A percentile compares a stretch with the other conserved stretches of the same genome.
Conservation (phyloP, 148 eudicot genomes). For the Nepenthes mirabilis region DNA sequence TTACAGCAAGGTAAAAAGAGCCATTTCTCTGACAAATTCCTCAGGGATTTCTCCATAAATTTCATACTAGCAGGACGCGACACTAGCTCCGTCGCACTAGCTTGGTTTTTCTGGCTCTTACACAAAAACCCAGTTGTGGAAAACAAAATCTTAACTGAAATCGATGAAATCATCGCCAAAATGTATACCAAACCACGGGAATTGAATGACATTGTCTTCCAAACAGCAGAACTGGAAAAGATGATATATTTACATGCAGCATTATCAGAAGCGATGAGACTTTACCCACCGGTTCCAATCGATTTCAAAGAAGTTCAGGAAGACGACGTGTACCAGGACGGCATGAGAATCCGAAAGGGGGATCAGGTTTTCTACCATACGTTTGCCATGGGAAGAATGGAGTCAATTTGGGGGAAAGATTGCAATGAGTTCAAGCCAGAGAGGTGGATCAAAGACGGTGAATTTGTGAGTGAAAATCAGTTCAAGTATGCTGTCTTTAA, state of each 20-base stretch:
- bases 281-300: conserved; percentile 40
- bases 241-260: conserved; percentile 50
- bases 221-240: conserved; percentile 23
- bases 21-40: conserved; percentile 20
- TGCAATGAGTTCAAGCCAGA: conserved; percentile 25
- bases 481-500: conserved; percentile 29
- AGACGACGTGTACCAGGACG: conserved; percentile 39
- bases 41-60: conserved; percentile 38
- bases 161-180: not conserved
- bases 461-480: conserved; percentile 25
- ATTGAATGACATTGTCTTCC: conserved; percentile 14
- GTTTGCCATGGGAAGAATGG: conserved; percentile 30
- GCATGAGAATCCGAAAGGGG: conserved; percentile 17
- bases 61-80: conserved; percentile 52
- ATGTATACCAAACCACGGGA: not conserved
- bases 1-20: not conserved
- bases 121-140: conserved; percentile 31
- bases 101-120: conserved; percentile 56
- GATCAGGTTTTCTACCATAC: conserved; percentile 31
- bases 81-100: conserved; percentile 46
- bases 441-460: conserved; percentile 24
- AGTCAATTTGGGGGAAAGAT: conserved; percentile 25
- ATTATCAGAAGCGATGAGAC: conserved; percentile 34
- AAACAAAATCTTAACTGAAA: conserved; percentile 23
- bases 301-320: conserved; percentile 43